These are phyloP conservation scores for Fusarium verrucosum DNA, from an alignment of 2,329 filamentous ascomycete genomes.

Conservation along the genomic window DNA sequence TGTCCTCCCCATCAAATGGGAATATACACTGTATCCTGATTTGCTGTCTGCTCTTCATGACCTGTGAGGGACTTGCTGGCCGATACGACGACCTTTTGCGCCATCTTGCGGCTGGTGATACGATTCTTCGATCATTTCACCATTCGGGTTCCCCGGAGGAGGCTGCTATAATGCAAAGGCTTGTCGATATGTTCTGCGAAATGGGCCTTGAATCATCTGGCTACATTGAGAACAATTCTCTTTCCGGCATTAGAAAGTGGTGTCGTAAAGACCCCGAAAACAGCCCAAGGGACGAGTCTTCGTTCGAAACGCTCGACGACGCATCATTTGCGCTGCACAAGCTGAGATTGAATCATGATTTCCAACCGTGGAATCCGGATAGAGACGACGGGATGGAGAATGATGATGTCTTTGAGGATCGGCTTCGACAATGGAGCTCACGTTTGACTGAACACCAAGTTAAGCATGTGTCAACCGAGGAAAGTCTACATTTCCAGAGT, in stretches of 20 bases:
- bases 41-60: slow-evolving; percentile 9
- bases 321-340: not conserved
- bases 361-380: not conserved
- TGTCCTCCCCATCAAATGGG: not conserved
- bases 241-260: not conserved
- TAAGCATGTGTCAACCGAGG: not conserved
- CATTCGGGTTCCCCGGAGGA: not conserved
- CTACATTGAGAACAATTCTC: not conserved
- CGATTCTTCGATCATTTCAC: not conserved
- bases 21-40: slow-evolving; percentile 1
- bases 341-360: not conserved
- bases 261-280: not conserved
- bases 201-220: not conserved
- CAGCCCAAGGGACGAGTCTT: fast-evolving
- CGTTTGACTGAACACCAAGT: not conserved
- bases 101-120: slow-evolving; percentile 5
- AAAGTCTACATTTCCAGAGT: not conserved
- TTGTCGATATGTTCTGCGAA: not conserved
- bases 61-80: slow-evolving; percentile 4
- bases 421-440: not conserved
- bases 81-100: slow-evolving; percentile 2
- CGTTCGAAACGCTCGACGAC: not conserved
- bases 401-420: not conserved
- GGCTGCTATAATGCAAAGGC: not conserved
- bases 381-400: not conserved